phyloP scores from a whole-genome alignment of 257 asterid genomes.

The Solanum chiquidenum region DNA sequence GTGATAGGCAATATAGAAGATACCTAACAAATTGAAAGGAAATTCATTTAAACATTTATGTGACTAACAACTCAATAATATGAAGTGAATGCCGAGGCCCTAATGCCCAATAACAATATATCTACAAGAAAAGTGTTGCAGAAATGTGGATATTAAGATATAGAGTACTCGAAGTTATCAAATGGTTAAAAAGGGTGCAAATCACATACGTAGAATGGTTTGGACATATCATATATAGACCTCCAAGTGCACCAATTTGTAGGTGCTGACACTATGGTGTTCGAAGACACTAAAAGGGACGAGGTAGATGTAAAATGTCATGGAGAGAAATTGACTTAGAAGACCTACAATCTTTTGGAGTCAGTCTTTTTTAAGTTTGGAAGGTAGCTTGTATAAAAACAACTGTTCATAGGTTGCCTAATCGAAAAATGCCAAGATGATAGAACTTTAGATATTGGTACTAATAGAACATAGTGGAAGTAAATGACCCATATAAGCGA shows the following conservation, averaged over 20 bases:
- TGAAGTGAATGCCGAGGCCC: not conserved
- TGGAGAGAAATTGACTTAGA: not conserved
- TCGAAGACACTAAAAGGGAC: not conserved
- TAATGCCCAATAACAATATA: not conserved
- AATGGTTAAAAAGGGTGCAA: not conserved
- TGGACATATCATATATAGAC: not conserved
- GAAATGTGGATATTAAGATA: not conserved
- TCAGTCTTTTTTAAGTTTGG: not conserved
- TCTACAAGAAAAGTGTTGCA: not conserved
- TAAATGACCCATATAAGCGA: not conserved
- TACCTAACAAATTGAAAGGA: not conserved
- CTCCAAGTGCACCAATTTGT: not conserved
- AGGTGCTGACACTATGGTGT: not conserved
- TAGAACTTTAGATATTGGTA: not conserved
- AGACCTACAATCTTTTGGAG: not conserved
- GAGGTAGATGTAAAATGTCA: not conserved
- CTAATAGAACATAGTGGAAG: not conserved
- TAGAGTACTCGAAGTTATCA: not conserved
- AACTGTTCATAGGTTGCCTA: not conserved
- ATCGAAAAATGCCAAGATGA: not conserved
- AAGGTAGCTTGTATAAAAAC: not conserved
- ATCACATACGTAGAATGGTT: not conserved
- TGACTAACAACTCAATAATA: not conserved
- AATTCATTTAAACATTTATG: not conserved
- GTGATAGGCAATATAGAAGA: not conserved